Evolutionary conservation across 495 filamentous ascomycete species (phyloP), one percentile per base, ranked within the genome.

Genomic region (Neurospora sp.): DNA sequence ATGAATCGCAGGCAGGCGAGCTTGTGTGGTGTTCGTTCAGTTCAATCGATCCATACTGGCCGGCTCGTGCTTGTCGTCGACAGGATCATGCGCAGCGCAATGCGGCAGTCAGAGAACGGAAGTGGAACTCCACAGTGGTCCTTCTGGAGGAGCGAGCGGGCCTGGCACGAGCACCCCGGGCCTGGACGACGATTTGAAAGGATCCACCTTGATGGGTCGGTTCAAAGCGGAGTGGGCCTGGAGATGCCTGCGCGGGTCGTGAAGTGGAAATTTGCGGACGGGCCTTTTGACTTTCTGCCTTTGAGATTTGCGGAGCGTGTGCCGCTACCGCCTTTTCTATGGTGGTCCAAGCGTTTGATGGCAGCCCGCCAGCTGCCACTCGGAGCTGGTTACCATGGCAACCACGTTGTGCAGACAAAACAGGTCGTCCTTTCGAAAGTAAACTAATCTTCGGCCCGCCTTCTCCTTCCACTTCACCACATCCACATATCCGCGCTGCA

Each of bases 381-480:
- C 44, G 3, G 10, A 12, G 20, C 31, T 31, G 5, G 54, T 66
- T 66, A 35, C 54, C 54, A 66, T 66, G 54, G 27, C 54, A 66
- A 66, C 54, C 54, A 37, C 14, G 54, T 16, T 35, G 54, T 35
- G 54, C 54, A 37, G 54, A 66, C 54, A 18, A 66, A 66, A 66
- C 54, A 66, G 54, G 54, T 66, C 54, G 54, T 66, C 54, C 27
- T 35, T 66, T 35, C 27, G 12, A 66, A 66, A 66, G 54, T 66
- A 66, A 66, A 66, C 54, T 66, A 66, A 66, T 31, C 54, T 66
- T 37, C 14, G 54, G 27, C 54, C 54, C 54, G 54, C 27, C 27
- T 39, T 66, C 71, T 41, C 73, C 73, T 77, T 74, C 71, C 74
- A 70, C 70, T 44, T 20, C 69, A 69, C 72, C 72, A n/a, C 72